Evolutionary conservation across 169 alveolate genomes (phyloP).

Genomic region (Cryptosporidium bovis): DNA sequence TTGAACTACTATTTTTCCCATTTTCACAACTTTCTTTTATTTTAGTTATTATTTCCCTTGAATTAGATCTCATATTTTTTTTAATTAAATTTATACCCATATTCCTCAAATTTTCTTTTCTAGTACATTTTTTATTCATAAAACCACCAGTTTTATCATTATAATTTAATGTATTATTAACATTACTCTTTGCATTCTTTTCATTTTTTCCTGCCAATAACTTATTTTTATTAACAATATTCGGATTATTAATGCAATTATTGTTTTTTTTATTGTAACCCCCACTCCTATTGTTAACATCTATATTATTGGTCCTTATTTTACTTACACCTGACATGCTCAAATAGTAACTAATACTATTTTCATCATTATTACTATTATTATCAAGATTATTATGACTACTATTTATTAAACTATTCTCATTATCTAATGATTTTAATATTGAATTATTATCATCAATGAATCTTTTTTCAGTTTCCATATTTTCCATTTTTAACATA

Average conservation of each 20-base stretch:
- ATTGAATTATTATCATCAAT: not conserved
- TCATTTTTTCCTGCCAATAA: not conserved
- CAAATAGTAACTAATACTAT: not conserved
- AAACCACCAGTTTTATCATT: conserved; percentile 31
- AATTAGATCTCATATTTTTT: conserved; percentile 4
- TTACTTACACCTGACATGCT: too few relatives aligned
- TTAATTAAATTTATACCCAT: not conserved
- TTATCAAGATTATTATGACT: not conserved
- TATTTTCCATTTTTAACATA: not conserved
- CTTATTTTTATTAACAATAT: not conserved
- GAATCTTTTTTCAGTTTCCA: not conserved
- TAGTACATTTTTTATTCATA: not conserved
- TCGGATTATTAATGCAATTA: not conserved
- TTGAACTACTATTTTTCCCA: not conserved
- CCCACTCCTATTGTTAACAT: not conserved
- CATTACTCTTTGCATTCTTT: not conserved
- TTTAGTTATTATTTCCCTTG: conserved; percentile 34
- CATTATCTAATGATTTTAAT: not conserved
- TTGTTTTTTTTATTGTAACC: not conserved
- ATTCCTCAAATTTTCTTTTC: not conserved
- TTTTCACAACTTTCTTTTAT: conserved; percentile 31
- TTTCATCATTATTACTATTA: not conserved
- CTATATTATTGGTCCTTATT: not conserved
- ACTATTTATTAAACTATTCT: not conserved
- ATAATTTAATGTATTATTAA: not conserved